A percentile compares a stretch with the other conserved stretches of the same genome.
Conservation (phyloP, 2,329 filamentous ascomycete genomes). For the Metarhizium guizhouense region DNA sequence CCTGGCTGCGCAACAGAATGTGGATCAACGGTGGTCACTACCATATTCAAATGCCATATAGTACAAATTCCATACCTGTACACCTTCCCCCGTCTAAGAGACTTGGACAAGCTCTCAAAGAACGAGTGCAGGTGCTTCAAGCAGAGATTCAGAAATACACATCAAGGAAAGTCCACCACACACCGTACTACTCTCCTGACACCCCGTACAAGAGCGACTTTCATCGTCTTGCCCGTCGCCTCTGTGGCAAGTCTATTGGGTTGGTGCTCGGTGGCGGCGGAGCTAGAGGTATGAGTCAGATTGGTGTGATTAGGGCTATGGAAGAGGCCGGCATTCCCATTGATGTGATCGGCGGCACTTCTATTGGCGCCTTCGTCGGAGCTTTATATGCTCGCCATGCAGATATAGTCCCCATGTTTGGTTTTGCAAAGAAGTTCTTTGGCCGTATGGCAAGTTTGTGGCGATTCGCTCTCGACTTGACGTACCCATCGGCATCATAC, state of each 20-base stretch:
- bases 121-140: conserved; percentile 87
- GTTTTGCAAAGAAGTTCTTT: conserved; percentile 92
- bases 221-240: conserved; percentile 76
- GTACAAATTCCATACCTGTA: conserved; percentile 64
- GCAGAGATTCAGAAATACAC: conserved; percentile 99
- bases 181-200: conserved; percentile 81
- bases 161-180: conserved; percentile 80
- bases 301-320: conserved; percentile 88
- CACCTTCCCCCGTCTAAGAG: conserved; percentile 61
- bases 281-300: conserved; percentile 82
- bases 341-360: conserved; percentile 90
- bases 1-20: conserved; percentile 84
- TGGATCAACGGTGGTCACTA: conserved; percentile 99
- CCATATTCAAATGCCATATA: conserved; percentile 92
- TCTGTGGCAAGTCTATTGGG: conserved; percentile 91
- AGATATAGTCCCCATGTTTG: conserved; percentile 94
- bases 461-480: conserved; percentile 94
- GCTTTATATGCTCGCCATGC: conserved; percentile 93
- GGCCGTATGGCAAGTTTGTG: conserved; percentile 99
- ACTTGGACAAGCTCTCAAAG: conserved; percentile 78
- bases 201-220: conserved; percentile 95
- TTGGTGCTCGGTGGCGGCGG: conserved; percentile 91
- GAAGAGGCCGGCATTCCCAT: conserved; percentile 96
- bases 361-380: conserved; percentile 91
- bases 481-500: conserved; percentile 93